These are phyloP conservation scores for Simplicillium aogashimaense DNA, from an alignment of 2,329 filamentous ascomycete genomes.

Conservation along the genomic window DNA sequence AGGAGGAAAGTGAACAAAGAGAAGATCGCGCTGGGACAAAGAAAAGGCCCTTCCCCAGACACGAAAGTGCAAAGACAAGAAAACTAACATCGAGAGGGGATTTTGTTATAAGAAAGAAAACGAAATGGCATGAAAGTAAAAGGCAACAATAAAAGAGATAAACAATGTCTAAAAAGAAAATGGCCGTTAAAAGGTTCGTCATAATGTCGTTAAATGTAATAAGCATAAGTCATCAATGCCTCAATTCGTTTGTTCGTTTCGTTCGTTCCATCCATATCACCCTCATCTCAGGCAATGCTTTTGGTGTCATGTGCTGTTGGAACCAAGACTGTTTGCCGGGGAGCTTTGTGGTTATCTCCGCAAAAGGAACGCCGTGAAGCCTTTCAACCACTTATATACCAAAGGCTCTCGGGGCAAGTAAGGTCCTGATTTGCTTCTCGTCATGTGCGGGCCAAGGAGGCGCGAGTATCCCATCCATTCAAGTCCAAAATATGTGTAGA, in stretches of 20 bases:
- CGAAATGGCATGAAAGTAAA: background rate
- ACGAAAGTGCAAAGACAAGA: too few relatives aligned
- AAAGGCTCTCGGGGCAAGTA: too few relatives aligned
- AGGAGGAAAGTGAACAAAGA: too few relatives aligned
- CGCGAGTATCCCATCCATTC: too few relatives aligned
- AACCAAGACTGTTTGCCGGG: too few relatives aligned
- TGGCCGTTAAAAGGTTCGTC: conserved; percentile 13
- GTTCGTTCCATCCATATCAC: conserved; percentile 3
- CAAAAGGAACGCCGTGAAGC: conserved; percentile 24
- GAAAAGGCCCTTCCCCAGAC: too few relatives aligned
- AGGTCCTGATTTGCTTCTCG: conserved; percentile 1
- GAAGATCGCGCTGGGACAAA: too few relatives aligned
- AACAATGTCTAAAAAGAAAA: conserved; percentile 9
- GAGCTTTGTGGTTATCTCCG: conserved; percentile 15
- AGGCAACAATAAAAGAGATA: background rate
- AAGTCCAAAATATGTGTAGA: too few relatives aligned
- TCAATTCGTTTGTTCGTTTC: conserved; percentile 6
- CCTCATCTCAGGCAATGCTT: background rate
- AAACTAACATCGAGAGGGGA: too few relatives aligned
- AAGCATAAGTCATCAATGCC: conserved; percentile 7
- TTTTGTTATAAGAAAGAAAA: too few relatives aligned
- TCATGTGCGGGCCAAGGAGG: too few relatives aligned
- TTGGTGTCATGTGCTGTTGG: background rate
- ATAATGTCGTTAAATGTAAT: conserved; percentile 14
- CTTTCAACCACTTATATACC: conserved; percentile 24